Conservation (phyloP, 768 basidiomycete genomes). For the Boletus eberwhitei region DNA sequence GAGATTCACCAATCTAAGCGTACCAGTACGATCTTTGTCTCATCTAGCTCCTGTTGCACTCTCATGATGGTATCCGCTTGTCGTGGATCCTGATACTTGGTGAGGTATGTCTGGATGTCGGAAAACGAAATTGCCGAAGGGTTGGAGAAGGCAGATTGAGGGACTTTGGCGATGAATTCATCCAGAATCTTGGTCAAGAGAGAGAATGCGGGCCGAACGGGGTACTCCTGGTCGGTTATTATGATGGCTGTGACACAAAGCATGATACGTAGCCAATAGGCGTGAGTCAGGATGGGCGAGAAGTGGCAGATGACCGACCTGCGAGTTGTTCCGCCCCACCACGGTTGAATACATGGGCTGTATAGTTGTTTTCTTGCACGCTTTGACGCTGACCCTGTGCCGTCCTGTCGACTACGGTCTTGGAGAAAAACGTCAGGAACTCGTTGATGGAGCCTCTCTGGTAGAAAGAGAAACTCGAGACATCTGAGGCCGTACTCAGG, state of each 20-base stretch:
- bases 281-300: neutral
- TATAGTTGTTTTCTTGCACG: slow-evolving; percentile 90
- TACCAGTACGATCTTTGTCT: slow-evolving; percentile 97
- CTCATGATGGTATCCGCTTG: slow-evolving; percentile 98
- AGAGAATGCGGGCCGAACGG: slow-evolving; percentile 94
- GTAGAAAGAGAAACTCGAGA: slow-evolving; percentile 92
- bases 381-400: slow-evolving; percentile 86
- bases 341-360: slow-evolving; percentile 90
- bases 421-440: slow-evolving; percentile 92
- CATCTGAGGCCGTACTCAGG: slow-evolving; percentile 69
- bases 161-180: slow-evolving; percentile 81
- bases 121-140: slow-evolving; percentile 73
- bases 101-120: slow-evolving; percentile 69
- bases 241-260: slow-evolving; percentile 62
- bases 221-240: slow-evolving; percentile 94
- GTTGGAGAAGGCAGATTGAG: slow-evolving; percentile 62
- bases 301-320: slow-evolving; percentile 45
- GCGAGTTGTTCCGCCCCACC: slow-evolving; percentile 83
- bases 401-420: slow-evolving; percentile 89
- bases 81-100: slow-evolving; percentile 94
- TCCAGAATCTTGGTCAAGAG: slow-evolving; percentile 90
- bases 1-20: slow-evolving; percentile 27
- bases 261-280: slow-evolving; percentile 4
- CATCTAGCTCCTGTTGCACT: slow-evolving; percentile 96
- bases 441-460: slow-evolving; percentile 84